These are phyloP conservation scores for Phytophthora idaei DNA, from an alignment of 352 stramenopile genomes.

Conservation along the genomic window DNA sequence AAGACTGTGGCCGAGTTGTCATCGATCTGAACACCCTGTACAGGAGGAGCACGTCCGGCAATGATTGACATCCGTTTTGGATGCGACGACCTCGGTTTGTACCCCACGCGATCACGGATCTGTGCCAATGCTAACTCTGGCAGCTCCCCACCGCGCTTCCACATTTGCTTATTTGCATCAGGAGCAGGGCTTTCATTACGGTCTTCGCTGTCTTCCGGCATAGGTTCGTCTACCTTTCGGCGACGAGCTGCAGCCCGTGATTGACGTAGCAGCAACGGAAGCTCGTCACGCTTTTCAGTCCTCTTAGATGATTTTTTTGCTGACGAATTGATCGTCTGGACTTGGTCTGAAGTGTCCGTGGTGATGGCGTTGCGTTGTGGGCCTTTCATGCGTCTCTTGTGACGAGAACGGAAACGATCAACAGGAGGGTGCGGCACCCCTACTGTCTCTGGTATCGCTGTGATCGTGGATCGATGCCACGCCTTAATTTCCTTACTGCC, in stretches of 20 bases:
- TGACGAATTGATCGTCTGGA: background rate
- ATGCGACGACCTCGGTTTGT: constrained; percentile 3
- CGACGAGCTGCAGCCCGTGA: constrained; percentile 16
- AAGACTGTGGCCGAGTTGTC: background rate
- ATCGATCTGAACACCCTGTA: background rate
- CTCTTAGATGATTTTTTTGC: background rate
- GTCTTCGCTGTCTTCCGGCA: constrained; percentile 6
- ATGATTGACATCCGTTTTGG: constrained; percentile 40
- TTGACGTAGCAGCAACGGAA: constrained; percentile 23
- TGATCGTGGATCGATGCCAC: constrained; percentile 28
- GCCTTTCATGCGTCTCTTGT: constrained; percentile 10
- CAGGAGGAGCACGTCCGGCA: constrained; percentile 7
- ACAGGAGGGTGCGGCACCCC: constrained; percentile 19
- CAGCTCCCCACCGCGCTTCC: constrained; percentile 34
- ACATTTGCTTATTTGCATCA: constrained; percentile 35
- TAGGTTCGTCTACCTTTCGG: constrained; percentile 6
- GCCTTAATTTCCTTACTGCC: constrained; percentile 11
- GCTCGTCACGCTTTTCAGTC: constrained; percentile 12
- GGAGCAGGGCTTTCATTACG: constrained; percentile 5
- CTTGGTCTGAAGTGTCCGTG: background rate
- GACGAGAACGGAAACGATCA: constrained; percentile 8
- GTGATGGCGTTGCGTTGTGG: background rate
- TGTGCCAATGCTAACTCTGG: constrained; percentile 28
- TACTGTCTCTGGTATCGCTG: constrained; percentile 3
- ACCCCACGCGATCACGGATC: constrained; percentile 33